phyloP scores from a whole-genome alignment of 2,329 filamentous ascomycete genomes.

The Ophiostoma fasciatum region DNA sequence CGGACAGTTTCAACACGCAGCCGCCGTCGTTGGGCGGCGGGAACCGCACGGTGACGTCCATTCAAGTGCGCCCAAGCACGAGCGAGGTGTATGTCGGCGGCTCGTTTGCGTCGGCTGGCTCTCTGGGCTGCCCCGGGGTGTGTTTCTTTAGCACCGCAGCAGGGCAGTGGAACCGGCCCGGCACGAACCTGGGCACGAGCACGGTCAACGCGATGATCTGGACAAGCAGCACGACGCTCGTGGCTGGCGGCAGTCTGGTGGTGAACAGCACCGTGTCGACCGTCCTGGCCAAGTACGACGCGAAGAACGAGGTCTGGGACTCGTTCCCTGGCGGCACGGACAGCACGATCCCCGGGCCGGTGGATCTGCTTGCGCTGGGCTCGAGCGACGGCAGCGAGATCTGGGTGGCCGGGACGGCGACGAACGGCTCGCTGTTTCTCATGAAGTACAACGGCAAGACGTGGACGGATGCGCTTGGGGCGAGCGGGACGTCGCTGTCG shows the following conservation, averaged over 20 bases:
- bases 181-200: slow-evolving; percentile 50
- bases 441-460: slow-evolving; percentile 65
- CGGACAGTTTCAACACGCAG: slow-evolving; percentile 50
- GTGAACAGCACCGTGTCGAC: slow-evolving; percentile 46
- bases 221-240: slow-evolving; percentile 53
- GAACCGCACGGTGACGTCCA: slow-evolving; percentile 58
- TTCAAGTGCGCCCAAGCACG: slow-evolving; percentile 55
- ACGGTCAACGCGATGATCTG: slow-evolving; percentile 67
- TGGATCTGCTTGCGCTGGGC: slow-evolving; percentile 63
- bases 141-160: slow-evolving; percentile 61
- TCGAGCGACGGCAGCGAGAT: slow-evolving; percentile 56
- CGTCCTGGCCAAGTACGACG: slow-evolving; percentile 59
- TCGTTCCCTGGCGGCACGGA: slow-evolving; percentile 41
- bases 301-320: slow-evolving; percentile 51
- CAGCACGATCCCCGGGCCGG: slow-evolving; percentile 62
- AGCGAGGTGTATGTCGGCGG: slow-evolving; percentile 76
- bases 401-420: slow-evolving; percentile 63
- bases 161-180: slow-evolving; percentile 68
- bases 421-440: slow-evolving; percentile 56
- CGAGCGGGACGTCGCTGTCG: slow-evolving; percentile 48
- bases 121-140: slow-evolving; percentile 65
- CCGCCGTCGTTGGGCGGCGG: slow-evolving; percentile 60
- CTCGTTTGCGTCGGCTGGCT: slow-evolving; percentile 68
- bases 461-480: slow-evolving; percentile 36
- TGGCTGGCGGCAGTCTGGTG: slow-evolving; percentile 65